Evolutionary conservation across 2,329 filamentous ascomycete genomes (phyloP).

Genomic region (Pleomassaria siparia): DNA sequence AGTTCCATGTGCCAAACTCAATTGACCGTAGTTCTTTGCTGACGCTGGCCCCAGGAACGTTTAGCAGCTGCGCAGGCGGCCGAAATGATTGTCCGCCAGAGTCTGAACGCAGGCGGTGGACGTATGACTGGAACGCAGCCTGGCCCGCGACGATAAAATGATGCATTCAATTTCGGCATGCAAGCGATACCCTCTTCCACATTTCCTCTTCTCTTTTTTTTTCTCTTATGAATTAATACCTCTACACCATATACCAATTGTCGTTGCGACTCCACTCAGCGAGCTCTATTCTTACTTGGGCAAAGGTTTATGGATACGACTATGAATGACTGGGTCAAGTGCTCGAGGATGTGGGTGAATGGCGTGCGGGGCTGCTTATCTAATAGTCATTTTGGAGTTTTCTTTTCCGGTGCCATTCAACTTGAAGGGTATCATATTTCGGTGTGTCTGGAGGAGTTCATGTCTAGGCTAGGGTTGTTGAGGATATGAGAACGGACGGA

Average conservation of each 20-base stretch:
- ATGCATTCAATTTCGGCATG: not conserved
- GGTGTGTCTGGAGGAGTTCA: not conserved
- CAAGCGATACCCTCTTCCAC: not conserved
- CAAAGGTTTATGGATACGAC: not conserved
- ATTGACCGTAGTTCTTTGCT: not conserved
- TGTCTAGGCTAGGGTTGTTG: not conserved
- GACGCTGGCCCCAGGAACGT: conserved; percentile 59
- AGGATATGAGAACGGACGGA: not conserved
- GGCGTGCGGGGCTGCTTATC: not conserved
- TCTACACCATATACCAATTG: conserved; percentile 3
- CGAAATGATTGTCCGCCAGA: conserved; percentile 92
- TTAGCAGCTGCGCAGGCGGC: conserved; percentile 87
- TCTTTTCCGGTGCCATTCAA: no score
- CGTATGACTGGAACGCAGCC: conserved; percentile 53
- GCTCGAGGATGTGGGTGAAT: not conserved
- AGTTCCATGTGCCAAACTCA: not conserved
- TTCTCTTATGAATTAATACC: conserved; percentile 3
- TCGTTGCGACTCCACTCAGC: not conserved
- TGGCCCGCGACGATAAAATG: conserved; percentile 12
- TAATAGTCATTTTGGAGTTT: not conserved
- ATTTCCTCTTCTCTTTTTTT: not conserved
- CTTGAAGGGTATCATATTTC: not conserved
- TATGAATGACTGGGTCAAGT: not conserved
- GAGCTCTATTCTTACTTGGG: not conserved
- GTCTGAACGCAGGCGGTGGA: conserved; percentile 64